These are phyloP conservation scores for Xylariomycetidae sp. DNA, from an alignment of 2,329 filamentous ascomycete species.

Conservation along the genomic window DNA sequence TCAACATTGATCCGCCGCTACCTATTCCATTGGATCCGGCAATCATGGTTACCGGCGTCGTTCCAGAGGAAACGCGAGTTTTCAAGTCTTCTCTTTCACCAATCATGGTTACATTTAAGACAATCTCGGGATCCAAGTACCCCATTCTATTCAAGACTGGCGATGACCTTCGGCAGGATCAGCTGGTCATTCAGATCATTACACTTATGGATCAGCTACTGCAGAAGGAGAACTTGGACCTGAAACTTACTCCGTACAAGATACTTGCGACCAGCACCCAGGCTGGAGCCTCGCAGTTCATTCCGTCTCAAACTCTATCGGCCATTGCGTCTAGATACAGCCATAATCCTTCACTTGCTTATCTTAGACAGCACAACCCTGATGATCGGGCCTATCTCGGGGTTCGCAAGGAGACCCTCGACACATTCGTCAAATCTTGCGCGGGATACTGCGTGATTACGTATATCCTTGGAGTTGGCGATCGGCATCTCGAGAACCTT, in stretches of 20 bases:
- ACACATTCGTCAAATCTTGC: slow-evolving; percentile 92
- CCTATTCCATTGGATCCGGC: slow-evolving; percentile 85
- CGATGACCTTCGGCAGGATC: slow-evolving; percentile 93
- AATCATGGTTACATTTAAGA: slow-evolving; percentile 87
- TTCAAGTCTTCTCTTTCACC: slow-evolving; percentile 95
- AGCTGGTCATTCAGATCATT: slow-evolving; percentile 95
- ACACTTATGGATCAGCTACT: slow-evolving; percentile 95
- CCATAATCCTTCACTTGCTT: slow-evolving; percentile 68
- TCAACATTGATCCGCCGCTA: slow-evolving; percentile 77
- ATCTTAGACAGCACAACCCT: slow-evolving; percentile 84
- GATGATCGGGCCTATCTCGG: slow-evolving; percentile 77
- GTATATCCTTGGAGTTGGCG: slow-evolving; percentile 92
- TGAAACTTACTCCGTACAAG: slow-evolving; percentile 93
- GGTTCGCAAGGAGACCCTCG: slow-evolving; percentile 86
- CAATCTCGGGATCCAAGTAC: slow-evolving; percentile 70
- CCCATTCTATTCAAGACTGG: slow-evolving; percentile 96
- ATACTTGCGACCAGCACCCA: slow-evolving; percentile 89
- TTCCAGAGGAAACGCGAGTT: slow-evolving; percentile 80
- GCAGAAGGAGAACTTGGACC: slow-evolving; percentile 91
- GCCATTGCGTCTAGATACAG: slow-evolving; percentile 81
- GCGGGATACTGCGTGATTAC: slow-evolving; percentile 98
- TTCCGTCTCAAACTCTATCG: slow-evolving; percentile 80
- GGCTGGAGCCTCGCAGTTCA: slow-evolving; percentile 89
- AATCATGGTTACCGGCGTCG: slow-evolving; percentile 71
- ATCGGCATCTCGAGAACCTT: slow-evolving; percentile 92